Percentiles rank a stretch among this genome's conserved stretches.
Evolutionary conservation across 2,329 filamentous ascomycete species (phyloP).

Genomic region (Sclerotinia minor): DNA sequence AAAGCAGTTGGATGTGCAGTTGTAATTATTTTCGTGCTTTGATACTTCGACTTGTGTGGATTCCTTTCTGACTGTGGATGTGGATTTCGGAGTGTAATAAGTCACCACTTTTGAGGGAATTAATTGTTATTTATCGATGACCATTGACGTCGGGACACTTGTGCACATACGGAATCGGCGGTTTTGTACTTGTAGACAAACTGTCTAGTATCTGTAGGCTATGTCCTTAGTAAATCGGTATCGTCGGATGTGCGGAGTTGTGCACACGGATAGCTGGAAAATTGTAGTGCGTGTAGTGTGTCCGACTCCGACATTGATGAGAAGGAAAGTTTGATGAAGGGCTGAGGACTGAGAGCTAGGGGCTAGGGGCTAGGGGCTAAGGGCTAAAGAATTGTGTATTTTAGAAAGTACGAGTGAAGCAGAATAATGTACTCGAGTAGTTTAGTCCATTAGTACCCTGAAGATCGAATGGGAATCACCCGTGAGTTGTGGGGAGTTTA

Average conservation of each 20-base stretch:
- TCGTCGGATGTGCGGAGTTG: neutral
- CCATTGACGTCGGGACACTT: no score
- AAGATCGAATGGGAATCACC: slow-evolving; percentile 10
- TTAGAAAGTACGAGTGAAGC: neutral
- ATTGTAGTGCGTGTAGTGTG: neutral
- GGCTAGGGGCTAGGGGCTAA: no score
- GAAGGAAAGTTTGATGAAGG: neutral
- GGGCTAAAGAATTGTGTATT: neutral
- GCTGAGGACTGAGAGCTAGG: neutral
- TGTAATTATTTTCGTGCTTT: neutral
- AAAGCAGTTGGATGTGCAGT: neutral
- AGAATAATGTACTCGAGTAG: neutral
- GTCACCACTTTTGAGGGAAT: neutral
- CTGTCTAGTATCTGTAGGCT: neutral
- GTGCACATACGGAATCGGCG: neutral
- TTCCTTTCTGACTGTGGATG: no score
- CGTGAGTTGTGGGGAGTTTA: slow-evolving; percentile 3
- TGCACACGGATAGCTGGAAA: neutral
- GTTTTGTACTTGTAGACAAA: neutral
- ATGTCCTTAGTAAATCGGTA: neutral
- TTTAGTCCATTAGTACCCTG: neutral
- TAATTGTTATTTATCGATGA: neutral
- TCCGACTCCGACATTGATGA: neutral
- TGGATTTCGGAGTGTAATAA: neutral
- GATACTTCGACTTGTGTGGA: no score